Conservation (phyloP, 257 asterid genomes). For the Gardenia jasminoides region DNA sequence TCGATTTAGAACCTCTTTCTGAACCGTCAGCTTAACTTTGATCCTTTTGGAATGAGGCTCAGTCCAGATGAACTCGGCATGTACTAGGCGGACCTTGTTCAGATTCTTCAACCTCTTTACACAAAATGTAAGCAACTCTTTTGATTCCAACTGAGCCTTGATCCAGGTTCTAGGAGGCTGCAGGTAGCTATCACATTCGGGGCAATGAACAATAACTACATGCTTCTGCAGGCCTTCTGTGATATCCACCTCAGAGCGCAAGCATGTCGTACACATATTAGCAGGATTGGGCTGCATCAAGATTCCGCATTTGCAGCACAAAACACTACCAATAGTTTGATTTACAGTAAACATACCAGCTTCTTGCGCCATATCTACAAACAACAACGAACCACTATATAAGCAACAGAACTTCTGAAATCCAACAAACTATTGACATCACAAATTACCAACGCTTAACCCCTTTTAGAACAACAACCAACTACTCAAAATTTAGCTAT, state of each 20-base stretch:
- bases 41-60: conserved; percentile 39
- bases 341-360: conserved; percentile 35
- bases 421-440: too few species aligned
- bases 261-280: conserved; percentile 34
- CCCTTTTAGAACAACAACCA: neutral
- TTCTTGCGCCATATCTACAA: conserved; percentile 28
- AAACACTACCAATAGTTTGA: conserved; percentile 31
- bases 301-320: conserved; percentile 47
- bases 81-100: conserved; percentile 27
- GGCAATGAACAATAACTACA: conserved; percentile 30
- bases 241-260: conserved; percentile 31
- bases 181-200: conserved; percentile 32
- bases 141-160: conserved; percentile 33
- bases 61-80: conserved; percentile 36
- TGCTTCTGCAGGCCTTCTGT: conserved; percentile 37
- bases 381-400: too few species aligned
- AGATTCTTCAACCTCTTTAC: conserved; percentile 33
- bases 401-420: neutral
- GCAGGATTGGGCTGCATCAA: conserved; percentile 39
- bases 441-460: neutral
- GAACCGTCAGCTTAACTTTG: conserved; percentile 29
- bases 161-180: conserved; percentile 42
- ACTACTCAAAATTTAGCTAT: neutral
- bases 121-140: conserved; percentile 35
- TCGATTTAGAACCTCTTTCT: conserved; percentile 31